A percentile compares a stretch with the other conserved stretches of the same genome.
phyloP scores from a whole-genome alignment of 2,329 filamentous ascomycete genomes.

The Curvularia eragrostidis region DNA sequence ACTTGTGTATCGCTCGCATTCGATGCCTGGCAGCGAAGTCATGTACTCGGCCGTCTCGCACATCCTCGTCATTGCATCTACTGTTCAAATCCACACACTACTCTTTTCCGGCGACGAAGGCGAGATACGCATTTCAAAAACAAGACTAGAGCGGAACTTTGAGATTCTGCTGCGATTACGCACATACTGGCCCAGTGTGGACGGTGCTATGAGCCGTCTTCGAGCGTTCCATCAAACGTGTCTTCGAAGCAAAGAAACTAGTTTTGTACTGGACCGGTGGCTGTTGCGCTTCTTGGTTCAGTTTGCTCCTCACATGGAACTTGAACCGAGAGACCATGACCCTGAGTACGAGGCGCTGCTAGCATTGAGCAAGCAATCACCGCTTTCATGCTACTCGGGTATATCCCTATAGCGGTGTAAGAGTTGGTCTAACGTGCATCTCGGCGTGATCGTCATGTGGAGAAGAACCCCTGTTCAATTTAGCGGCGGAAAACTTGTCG shows the following conservation, averaged over 20 bases:
- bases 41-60: slow-evolving; percentile 34
- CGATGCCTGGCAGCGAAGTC: slow-evolving; percentile 29
- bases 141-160: slow-evolving; percentile 34
- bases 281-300: slow-evolving; percentile 34
- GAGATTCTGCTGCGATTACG: slow-evolving; percentile 30
- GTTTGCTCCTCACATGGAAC: slow-evolving; percentile 36
- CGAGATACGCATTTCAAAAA: slow-evolving; percentile 31
- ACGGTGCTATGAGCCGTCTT: slow-evolving; percentile 34
- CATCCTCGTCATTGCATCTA: slow-evolving; percentile 34
- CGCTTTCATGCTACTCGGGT: slow-evolving; percentile 31
- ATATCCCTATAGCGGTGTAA: slow-evolving; percentile 15
- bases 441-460: not conserved
- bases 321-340: slow-evolving; percentile 35
- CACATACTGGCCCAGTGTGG: slow-evolving; percentile 34
- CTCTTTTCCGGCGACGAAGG: slow-evolving; percentile 31
- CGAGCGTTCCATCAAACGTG: slow-evolving; percentile 37
- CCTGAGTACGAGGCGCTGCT: slow-evolving; percentile 34
- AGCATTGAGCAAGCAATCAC: slow-evolving; percentile 33
- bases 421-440: not conserved
- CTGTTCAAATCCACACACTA: slow-evolving; percentile 33
- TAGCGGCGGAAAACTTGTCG: slow-evolving; percentile 32
- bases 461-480: no score
- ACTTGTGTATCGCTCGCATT: slow-evolving; percentile 31
- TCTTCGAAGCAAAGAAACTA: slow-evolving; percentile 35
- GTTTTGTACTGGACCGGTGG: slow-evolving; percentile 36